These are phyloP conservation scores for Aquilaria sinensis DNA, from an alignment of 345 rosid species.

Conservation along the genomic window DNA sequence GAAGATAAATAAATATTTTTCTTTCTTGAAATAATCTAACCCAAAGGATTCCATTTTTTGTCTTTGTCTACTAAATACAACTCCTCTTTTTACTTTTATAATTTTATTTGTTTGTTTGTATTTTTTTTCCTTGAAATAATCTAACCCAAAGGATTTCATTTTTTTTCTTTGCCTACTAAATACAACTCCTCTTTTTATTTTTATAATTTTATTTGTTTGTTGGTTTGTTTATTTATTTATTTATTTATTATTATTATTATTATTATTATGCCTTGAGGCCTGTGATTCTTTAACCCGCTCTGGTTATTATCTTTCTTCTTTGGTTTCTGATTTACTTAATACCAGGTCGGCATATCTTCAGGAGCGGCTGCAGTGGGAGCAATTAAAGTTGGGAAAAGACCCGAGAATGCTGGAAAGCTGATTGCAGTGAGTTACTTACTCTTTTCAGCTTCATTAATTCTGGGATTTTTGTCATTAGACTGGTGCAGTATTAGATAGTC, in stretches of 20 bases:
- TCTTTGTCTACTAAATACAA: no score
- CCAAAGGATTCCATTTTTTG: no score
- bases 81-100: neutral
- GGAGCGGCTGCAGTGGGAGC: slow-evolving; percentile 98
- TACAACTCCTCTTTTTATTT: no score
- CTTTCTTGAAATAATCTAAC: neutral
- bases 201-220: no score
- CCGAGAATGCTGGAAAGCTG: slow-evolving; percentile 90
- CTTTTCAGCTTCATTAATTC: no score
- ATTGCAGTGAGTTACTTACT: slow-evolving; percentile 57
- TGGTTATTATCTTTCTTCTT: neutral
- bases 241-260: neutral
- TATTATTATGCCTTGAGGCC: no score
- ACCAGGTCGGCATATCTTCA: slow-evolving; percentile 97
- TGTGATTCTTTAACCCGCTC: no score
- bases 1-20: neutral
- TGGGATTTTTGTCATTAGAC: no score
- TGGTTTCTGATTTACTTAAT: slow-evolving; percentile 6
- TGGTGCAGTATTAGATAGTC: no score
- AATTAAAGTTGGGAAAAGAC: slow-evolving; percentile 77
- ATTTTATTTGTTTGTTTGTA: neutral
- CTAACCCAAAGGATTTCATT: no score
- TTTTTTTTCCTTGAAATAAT: neutral
- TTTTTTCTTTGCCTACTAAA: no score
- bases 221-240: no score